Base-by-base conservation (phyloP, 139 green algal genomes). In the Parachlorella kessleri region DNA sequence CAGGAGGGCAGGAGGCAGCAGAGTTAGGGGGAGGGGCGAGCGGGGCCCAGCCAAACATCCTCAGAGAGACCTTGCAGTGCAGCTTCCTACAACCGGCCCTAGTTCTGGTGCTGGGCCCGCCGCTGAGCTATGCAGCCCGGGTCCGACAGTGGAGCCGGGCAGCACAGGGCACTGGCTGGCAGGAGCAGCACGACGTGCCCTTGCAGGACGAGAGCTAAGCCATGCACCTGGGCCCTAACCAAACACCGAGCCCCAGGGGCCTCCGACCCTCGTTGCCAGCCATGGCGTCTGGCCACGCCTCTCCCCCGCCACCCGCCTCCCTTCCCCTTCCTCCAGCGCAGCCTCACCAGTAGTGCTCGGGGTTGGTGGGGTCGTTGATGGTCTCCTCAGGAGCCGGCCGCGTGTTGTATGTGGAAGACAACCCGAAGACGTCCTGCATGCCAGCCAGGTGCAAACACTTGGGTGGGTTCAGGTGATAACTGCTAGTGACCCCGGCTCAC, bases 341-440 rank as follows among this genome's bases (percentile, higher is more conserved):
- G 9, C 28, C 28, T 69, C 92, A 76, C 96, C 96, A 99, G 86
- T 99, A 99, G 86, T 99, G 96, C 78, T 91, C 88, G 24, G 86
- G 79, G 32, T 96, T 94, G n/a, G 94, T 96, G 3, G 96, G 96
- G 85, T 98, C 93, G 85, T 99, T 99, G 88, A 99, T 98, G 3
- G 89, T 91, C 88, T 99, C 96, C 80, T 98, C 92, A 6, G 39
- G 55, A 0, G 95, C 79, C 14, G 90, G 88, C 9, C 93, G 85
- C 32, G 42, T 48, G 18, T 79, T 69, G 75, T 89, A 88, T n/a
- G n/a, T n/a, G 24, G 73, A 69, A 32, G 26, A 32, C 9, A 69
- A 33, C 9, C 26, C 63, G 18, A 69, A 37, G 24, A 69, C n/a
- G n/a, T 69, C 63, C 63, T 69, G n/a, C n/a, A n/a, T n/a, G n/a